Percentiles rank a stretch among this genome's conserved stretches.
phyloP scores from a whole-genome alignment of 1,284 basidiomycete species.

The Ustilago shanxiensis region DNA sequence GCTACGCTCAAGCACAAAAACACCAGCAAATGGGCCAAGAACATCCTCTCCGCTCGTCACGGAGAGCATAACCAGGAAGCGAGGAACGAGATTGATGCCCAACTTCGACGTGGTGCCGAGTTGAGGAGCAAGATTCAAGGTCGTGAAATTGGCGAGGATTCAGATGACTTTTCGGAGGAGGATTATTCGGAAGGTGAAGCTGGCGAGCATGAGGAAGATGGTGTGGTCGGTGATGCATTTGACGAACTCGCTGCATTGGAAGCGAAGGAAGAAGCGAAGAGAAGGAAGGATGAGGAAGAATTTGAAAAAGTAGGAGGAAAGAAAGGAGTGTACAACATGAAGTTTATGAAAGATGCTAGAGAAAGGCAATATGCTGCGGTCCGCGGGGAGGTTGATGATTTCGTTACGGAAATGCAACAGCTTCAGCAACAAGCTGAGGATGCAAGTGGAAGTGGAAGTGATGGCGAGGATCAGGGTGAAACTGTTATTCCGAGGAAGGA shows the following conservation, averaged over 20 bases:
- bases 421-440: conserved; percentile 17
- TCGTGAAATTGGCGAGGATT: conserved; percentile 38
- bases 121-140: conserved; percentile 60
- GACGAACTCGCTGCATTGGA: conserved; percentile 59
- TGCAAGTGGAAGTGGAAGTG: conserved; percentile 18
- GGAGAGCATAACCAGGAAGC: conserved; percentile 56
- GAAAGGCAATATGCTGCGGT: conserved; percentile 54
- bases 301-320: conserved; percentile 50
- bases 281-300: conserved; percentile 43
- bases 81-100: conserved; percentile 62
- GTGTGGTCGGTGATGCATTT: conserved; percentile 40
- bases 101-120: conserved; percentile 54
- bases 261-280: conserved; percentile 37
- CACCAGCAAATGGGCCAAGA: conserved; percentile 69
- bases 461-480: conserved; percentile 24
- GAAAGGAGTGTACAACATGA: conserved; percentile 67
- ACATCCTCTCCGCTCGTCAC: conserved; percentile 41
- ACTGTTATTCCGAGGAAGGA: conserved; percentile 15
- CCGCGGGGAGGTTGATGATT: conserved; percentile 54
- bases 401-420: conserved; percentile 48
- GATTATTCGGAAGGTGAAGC: conserved; percentile 9
- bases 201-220: conserved; percentile 4
- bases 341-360: conserved; percentile 70
- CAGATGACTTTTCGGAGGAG: conserved; percentile 33
- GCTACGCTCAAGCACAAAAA: conserved; percentile 70